Evolutionary conservation across 768 basidiomycete genomes (phyloP), one percentile per base, ranked within the genome.

Genomic region (Serendipita vermifera): DNA sequence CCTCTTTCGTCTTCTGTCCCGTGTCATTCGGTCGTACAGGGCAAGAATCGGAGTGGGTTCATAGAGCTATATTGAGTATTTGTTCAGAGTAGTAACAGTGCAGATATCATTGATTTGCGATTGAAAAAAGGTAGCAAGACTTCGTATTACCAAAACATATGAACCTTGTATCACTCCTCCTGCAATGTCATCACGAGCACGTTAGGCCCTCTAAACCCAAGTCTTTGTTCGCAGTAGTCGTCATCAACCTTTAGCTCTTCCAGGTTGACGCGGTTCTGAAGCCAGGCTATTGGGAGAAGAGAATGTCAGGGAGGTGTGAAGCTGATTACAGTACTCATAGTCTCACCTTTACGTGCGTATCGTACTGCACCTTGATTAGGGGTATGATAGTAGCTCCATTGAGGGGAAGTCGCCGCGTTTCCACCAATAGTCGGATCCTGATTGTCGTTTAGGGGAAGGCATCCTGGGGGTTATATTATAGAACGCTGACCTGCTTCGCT

Each of bases 181-280:
- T n/a, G 7, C n/a, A 51, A 29, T 22, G 7, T 51, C 46, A 51
- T 51, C 22, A 51, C 46, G 7, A 26, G 20, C 6, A 51, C 46
- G 31, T 51, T 51, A 5, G 46, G 46, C 3, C 46, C 46, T n/a
- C 27, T 51, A n/a, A 22, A 51, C 3, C 46, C 46, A 20, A 51
- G 29, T 29, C 46, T 51, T 29, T 51, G 46, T 22, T 43, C 41
- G 22, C 41, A 43, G 41, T 43, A 43, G 7, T 43, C 41, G 22
- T 43, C 41, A 22, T 43, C 41, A 9, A 43, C 41, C 24, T 14
- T 24, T 9, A 43, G 41, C 7, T 43, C 41, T 7, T 43, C 41
- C 9, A 43, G 41, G 22, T 43, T 43, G 41, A 43, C 41, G 9
- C 41, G 13, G 14, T 7, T 9, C 20, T 43, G 41, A 43, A 43